phyloP scores from a whole-genome alignment of 352 stramenopile species.

The Pythium utonaiense region DNA sequence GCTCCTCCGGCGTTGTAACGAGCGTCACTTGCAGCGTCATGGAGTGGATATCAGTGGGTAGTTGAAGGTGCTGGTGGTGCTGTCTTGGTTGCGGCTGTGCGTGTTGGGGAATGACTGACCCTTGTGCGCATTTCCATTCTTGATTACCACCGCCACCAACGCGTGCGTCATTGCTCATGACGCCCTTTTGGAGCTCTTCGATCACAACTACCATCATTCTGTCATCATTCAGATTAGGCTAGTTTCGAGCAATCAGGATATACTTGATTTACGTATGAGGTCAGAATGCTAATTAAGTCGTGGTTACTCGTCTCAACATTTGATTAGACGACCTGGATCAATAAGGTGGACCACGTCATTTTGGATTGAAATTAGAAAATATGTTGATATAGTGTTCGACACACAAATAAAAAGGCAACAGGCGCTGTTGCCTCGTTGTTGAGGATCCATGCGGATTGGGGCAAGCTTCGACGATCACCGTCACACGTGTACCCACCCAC shows the following conservation, averaged over 20 bases:
- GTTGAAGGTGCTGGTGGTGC: neutral
- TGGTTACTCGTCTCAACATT: neutral
- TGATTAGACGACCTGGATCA: neutral
- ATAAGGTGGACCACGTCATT: neutral
- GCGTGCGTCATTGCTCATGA: neutral
- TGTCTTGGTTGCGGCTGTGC: neutral
- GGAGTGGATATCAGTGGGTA: neutral
- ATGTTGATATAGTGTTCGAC: too few species aligned
- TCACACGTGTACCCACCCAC: too few species aligned
- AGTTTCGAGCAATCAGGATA: neutral
- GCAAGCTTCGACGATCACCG: too few species aligned
- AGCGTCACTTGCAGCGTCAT: neutral
- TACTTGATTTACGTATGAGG: neutral
- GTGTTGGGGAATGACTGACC: neutral
- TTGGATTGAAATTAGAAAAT: neutral
- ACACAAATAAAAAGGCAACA: too few species aligned
- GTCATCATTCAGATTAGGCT: too few species aligned
- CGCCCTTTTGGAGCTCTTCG: neutral
- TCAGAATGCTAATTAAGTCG: neutral
- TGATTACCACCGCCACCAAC: neutral
- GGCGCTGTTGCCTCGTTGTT: too few species aligned
- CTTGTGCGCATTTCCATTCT: neutral
- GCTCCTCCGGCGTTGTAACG: slow-evolving; percentile 36
- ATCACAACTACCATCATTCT: neutral
- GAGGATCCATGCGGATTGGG: too few species aligned